Conservation (phyloP, 2,329 filamentous ascomycete genomes). For the Thelonectria olida region DNA sequence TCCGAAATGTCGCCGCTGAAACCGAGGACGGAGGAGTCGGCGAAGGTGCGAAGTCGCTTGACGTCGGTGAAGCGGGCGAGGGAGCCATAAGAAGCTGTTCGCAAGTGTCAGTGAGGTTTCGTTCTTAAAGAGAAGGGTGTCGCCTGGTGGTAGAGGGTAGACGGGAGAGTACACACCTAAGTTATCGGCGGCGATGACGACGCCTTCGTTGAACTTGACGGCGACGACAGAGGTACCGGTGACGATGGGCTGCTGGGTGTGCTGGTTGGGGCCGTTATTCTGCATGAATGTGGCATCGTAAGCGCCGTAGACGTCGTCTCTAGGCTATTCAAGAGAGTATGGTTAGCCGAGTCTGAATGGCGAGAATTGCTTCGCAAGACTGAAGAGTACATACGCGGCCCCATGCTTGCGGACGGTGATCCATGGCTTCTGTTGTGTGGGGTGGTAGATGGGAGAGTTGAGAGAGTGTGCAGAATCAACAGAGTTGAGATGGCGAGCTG, state of each 20-base stretch:
- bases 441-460: conserved; percentile 15
- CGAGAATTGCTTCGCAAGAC: conserved; percentile 21
- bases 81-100: conserved; percentile 91
- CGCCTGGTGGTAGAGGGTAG: conserved; percentile 3
- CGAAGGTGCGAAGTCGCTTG: conserved; percentile 92
- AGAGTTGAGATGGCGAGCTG: not conserved
- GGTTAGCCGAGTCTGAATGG: conserved; percentile 16
- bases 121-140: not conserved
- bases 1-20: conserved; percentile 98
- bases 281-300: conserved; percentile 91
- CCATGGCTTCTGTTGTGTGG: conserved; percentile 58
- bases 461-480: not conserved
- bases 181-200: conserved; percentile 97
- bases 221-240: conserved; percentile 96
- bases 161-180: conserved; percentile 68
- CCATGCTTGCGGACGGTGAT: conserved; percentile 78
- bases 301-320: conserved; percentile 95
- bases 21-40: conserved; percentile 83
- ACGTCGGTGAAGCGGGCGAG: conserved; percentile 96
- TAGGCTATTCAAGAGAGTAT: conserved; percentile 69
- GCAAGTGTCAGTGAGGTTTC: conserved; percentile 12
- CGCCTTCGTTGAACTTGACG: conserved; percentile 95
- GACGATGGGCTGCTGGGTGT: conserved; percentile 92
- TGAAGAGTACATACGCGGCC: conserved; percentile 67
- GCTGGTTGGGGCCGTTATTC: conserved; percentile 75